Evolutionary conservation across 768 basidiomycete species (phyloP).

Genomic region (Termitomyces bulborhizus): DNA sequence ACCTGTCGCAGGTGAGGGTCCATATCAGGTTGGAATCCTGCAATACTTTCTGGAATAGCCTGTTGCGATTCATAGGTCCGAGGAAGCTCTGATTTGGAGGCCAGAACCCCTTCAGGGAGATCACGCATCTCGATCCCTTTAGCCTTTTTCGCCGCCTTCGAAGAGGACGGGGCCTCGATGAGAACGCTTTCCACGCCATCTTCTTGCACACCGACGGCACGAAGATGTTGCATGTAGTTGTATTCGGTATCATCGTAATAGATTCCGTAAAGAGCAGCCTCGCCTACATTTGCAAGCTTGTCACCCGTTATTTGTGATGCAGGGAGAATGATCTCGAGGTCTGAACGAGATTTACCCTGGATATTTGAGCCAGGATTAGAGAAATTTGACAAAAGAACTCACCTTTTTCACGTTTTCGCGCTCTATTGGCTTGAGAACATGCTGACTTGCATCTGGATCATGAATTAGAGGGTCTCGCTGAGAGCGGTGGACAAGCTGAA

Average conservation of each 20-base stretch:
- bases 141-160: constrained; percentile 24
- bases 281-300: constrained; percentile 59
- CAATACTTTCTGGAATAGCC: constrained; percentile 73
- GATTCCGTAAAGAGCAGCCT: constrained; percentile 85
- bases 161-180: constrained; percentile 63
- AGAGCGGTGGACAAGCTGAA: constrained; percentile 95
- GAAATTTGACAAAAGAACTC: constrained; percentile 4
- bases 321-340: constrained; percentile 59
- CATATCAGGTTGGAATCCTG: constrained; percentile 93
- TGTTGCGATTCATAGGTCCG: constrained; percentile 71
- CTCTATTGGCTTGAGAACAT: constrained; percentile 84
- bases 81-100: constrained; percentile 70
- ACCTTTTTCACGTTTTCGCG: constrained; percentile 71
- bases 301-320: constrained; percentile 43
- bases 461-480: constrained; percentile 94
- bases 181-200: constrained; percentile 78
- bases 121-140: constrained; percentile 41
- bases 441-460: constrained; percentile 81
- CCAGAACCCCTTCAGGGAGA: constrained; percentile 64
- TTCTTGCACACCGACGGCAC: constrained; percentile 67
- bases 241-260: constrained; percentile 96
- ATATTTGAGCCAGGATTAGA: constrained; percentile 11
- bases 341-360: constrained; percentile 77
- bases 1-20: constrained; percentile 91
- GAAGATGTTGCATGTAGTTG: constrained; percentile 97